A percentile compares a stretch with the other conserved stretches of the same genome.
Evolutionary conservation across 1,139 yeast genomes (phyloP).

Genomic region (Eremothecium cymbalariae): DNA sequence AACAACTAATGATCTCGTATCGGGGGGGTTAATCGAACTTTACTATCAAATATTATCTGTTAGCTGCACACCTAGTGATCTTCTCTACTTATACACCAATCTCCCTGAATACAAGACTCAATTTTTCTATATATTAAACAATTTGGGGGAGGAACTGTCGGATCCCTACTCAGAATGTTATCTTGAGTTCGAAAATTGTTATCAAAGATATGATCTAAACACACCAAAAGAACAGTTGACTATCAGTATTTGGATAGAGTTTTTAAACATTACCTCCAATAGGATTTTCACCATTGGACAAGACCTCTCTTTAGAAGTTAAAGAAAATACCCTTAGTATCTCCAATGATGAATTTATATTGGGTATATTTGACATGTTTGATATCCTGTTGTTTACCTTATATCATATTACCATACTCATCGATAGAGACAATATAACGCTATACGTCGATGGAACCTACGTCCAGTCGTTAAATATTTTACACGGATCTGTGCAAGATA

Average conservation of each 20-base stretch:
- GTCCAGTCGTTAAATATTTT: constrained; percentile 17
- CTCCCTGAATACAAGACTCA: constrained; percentile 7
- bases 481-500: constrained; percentile 7
- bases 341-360: constrained; percentile 26
- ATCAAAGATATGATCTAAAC: constrained; percentile 11
- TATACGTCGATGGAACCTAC: constrained; percentile 21
- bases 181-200: constrained; percentile 22
- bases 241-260: constrained; percentile 18
- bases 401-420: constrained; percentile 19
- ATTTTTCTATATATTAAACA: constrained; percentile 13
- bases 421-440: constrained; percentile 11
- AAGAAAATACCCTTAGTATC: constrained; percentile 22
- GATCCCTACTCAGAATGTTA: constrained; percentile 18
- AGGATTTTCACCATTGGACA: constrained; percentile 22
- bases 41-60: constrained; percentile 14
- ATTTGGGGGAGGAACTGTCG: constrained; percentile 14
- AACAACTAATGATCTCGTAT: constrained; percentile 3
- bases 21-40: constrained; percentile 11
- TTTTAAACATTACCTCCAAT: constrained; percentile 22
- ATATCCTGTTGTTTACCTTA: constrained; percentile 17
- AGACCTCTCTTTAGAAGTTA: constrained; percentile 23
- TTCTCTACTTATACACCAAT: constrained; percentile 14
- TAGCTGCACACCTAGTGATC: constrained; percentile 14
- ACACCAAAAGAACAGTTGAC: constrained; percentile 12
- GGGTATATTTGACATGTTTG: constrained; percentile 24